These are phyloP conservation scores for Stagonosporopsis cucurbitacearum DNA, from an alignment of 2,329 filamentous ascomycete genomes.

Conservation along the genomic window DNA sequence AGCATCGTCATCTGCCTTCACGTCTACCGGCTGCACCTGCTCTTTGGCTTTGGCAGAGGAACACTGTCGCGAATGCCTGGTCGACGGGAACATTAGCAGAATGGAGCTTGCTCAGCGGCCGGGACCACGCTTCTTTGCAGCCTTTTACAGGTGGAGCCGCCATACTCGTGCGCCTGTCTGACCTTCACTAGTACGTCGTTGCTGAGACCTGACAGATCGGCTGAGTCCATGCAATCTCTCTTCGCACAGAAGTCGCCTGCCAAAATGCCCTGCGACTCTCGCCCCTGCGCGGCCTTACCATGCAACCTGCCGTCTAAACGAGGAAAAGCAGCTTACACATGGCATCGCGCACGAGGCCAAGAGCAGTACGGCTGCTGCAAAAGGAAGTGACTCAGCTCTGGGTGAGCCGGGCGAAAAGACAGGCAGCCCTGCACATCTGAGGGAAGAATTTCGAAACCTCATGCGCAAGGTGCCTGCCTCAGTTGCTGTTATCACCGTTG, in stretches of 20 bases:
- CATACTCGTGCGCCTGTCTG: slow-evolving; percentile 32
- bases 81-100: slow-evolving; percentile 1
- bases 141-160: slow-evolving; percentile 54
- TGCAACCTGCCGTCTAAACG: not conserved
- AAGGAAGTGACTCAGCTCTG: not conserved
- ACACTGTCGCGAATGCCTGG: slow-evolving; percentile 2
- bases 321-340: slow-evolving; percentile 1
- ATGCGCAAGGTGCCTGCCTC: slow-evolving; percentile 65
- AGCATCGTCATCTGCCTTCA: slow-evolving; percentile 11
- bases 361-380: not conserved
- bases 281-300: slow-evolving; percentile 3
- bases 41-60: not conserved
- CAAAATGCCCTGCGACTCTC: not conserved
- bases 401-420: not conserved
- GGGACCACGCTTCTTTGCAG: slow-evolving; percentile 50
- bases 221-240: slow-evolving; percentile 8
- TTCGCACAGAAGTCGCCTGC: not conserved
- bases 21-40: not conserved
- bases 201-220: slow-evolving; percentile 22
- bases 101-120: slow-evolving; percentile 33
- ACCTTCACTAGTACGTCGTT: not conserved
- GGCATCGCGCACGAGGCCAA: not conserved
- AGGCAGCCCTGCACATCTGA: slow-evolving; percentile 5
- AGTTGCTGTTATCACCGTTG: slow-evolving; percentile 61
- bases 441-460: slow-evolving; percentile 38